These are phyloP conservation scores for Olyra latifolia DNA, from an alignment of 176 grass and related monocot genomes.

Conservation along the genomic window DNA sequence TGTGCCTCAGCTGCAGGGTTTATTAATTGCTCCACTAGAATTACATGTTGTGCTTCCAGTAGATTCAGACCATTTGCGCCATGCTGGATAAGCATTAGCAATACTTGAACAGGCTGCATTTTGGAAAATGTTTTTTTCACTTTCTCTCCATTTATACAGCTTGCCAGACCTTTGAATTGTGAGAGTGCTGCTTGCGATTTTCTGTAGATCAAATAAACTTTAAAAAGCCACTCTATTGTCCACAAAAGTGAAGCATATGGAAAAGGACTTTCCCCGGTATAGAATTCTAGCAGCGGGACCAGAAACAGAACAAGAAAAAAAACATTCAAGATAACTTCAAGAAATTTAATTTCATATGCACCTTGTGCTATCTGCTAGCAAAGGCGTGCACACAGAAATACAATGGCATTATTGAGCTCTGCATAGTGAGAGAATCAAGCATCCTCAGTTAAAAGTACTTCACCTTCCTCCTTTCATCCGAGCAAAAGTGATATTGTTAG, in stretches of 20 bases:
- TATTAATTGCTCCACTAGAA: constrained; percentile 80
- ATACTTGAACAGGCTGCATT: constrained; percentile 58
- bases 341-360: background rate
- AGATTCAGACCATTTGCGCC: constrained; percentile 97
- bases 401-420: constrained; percentile 23
- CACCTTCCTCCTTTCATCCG: constrained; percentile 99
- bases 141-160: constrained; percentile 33
- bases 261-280: background rate
- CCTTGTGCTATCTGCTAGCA: background rate
- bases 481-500: constrained; percentile 73
- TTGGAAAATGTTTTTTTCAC: constrained; percentile 28
- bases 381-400: background rate
- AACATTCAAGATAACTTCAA: constrained; percentile 1
- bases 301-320: constrained; percentile 11
- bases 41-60: constrained; percentile 94
- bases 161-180: constrained; percentile 78
- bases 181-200: constrained; percentile 82
- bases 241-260: constrained; percentile 25
- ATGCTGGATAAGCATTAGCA: constrained; percentile 91
- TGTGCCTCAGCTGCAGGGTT: constrained; percentile 91
- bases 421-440: background rate
- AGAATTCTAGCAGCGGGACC: constrained; percentile 7
- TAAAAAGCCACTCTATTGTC: constrained; percentile 21
- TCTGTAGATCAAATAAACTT: constrained; percentile 41
- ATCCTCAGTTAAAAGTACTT: constrained; percentile 10